Conservation (phyloP, 805 yeast species). For the Pichia heedii region DNA sequence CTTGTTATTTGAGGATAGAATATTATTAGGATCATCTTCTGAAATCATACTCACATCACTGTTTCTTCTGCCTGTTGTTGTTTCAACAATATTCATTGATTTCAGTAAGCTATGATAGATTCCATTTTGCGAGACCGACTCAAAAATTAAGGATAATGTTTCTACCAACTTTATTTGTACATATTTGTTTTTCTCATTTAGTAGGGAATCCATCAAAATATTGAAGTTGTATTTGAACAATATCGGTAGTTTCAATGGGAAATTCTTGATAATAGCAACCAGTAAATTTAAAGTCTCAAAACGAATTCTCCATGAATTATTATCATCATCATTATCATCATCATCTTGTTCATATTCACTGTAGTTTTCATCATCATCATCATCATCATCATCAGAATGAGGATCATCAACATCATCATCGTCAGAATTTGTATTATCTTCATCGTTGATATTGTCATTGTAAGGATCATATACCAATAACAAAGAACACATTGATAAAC, state of each 20-base stretch:
- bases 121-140: slow-evolving; percentile 22
- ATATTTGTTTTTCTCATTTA: slow-evolving; percentile 35
- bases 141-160: slow-evolving; percentile 35
- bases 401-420: slow-evolving; percentile 31
- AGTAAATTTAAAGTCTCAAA: slow-evolving; percentile 38
- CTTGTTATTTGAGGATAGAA: slow-evolving; percentile 8
- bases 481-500: slow-evolving; percentile 22
- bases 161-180: slow-evolving; percentile 44
- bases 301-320: slow-evolving; percentile 53
- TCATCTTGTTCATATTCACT: slow-evolving; percentile 33
- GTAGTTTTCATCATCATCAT: slow-evolving; percentile 31
- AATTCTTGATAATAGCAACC: slow-evolving; percentile 28
- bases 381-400: slow-evolving; percentile 35
- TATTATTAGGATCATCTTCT: slow-evolving; percentile 23
- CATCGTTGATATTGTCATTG: slow-evolving; percentile 25
- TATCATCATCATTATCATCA: slow-evolving; percentile 39
- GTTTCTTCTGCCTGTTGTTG: slow-evolving; percentile 15
- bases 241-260: slow-evolving; percentile 29
- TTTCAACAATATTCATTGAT: slow-evolving; percentile 17
- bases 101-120: slow-evolving; percentile 24
- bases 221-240: slow-evolving; percentile 28
- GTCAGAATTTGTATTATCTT: slow-evolving; percentile 23
- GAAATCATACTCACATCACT: slow-evolving; percentile 34
- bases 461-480: slow-evolving; percentile 42
- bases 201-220: slow-evolving; percentile 27